A percentile compares a stretch with the other conserved stretches of the same genome.
phyloP scores from a whole-genome alignment of 176 grass and related monocot species.

The Oryza australiensis region DNA sequence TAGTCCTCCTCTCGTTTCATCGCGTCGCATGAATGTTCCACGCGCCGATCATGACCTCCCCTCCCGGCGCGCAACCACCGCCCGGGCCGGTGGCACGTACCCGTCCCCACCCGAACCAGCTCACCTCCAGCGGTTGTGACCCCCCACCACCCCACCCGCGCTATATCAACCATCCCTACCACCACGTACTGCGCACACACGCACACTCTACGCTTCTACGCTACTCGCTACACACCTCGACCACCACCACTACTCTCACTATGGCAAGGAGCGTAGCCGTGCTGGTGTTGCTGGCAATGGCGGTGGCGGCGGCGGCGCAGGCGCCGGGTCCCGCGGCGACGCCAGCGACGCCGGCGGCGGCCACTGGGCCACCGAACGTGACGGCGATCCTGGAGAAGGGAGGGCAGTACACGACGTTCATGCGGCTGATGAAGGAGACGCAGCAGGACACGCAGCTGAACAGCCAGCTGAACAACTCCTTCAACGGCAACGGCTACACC shows the following conservation, averaged over 20 bases:
- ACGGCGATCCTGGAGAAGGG: conserved; percentile 70
- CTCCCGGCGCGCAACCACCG: conserved; percentile 43
- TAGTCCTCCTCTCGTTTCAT: no score
- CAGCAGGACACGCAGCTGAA: conserved; percentile 71
- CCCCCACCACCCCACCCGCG: not conserved
- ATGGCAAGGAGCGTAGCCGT: conserved; percentile 34
- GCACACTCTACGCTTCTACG: not conserved
- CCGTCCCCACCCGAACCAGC: conserved; percentile 36
- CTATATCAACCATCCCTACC: conserved; percentile 40
- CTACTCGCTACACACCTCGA: not conserved
- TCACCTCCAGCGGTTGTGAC: conserved; percentile 51
- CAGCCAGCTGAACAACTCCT: conserved; percentile 87
- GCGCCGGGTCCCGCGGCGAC: conserved; percentile 3
- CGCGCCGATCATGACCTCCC: conserved; percentile 19
- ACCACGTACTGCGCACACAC: not conserved
- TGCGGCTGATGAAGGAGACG: conserved; percentile 74
- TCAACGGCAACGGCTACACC: conserved; percentile 64
- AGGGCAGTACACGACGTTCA: conserved; percentile 70
- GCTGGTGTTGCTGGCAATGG: not conserved
- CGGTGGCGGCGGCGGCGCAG: not conserved
- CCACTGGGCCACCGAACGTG: conserved; percentile 54
- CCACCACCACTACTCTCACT: not conserved
- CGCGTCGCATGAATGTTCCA: conserved; percentile 17
- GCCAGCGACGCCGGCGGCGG: not conserved
- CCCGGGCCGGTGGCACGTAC: not conserved